Evolutionary conservation across 2,329 filamentous ascomycete species (phyloP).

Genomic region (Cylindrodendrum hubeiense): DNA sequence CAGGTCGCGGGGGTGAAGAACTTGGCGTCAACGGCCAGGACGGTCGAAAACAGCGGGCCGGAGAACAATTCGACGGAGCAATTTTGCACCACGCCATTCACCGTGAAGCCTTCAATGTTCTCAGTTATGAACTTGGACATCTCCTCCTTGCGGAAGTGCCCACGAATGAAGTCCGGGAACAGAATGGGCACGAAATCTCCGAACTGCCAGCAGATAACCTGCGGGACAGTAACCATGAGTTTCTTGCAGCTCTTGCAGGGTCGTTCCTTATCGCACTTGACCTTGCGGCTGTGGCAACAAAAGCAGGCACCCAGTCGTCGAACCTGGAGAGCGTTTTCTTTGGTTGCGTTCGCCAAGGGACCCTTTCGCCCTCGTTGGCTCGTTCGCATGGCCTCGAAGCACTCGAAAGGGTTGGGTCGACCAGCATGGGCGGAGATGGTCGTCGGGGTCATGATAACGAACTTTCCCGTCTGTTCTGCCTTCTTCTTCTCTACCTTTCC

Average conservation of each 20-base stretch:
- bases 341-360: slow-evolving; percentile 65
- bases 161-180: slow-evolving; percentile 65
- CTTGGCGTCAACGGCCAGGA: slow-evolving; percentile 61
- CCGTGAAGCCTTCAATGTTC: slow-evolving; percentile 60
- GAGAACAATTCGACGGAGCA: slow-evolving; percentile 63
- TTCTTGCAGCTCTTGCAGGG: slow-evolving; percentile 70
- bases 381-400: slow-evolving; percentile 65
- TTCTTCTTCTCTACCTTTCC: slow-evolving; percentile 62
- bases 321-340: slow-evolving; percentile 67
- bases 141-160: slow-evolving; percentile 63
- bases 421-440: slow-evolving; percentile 65
- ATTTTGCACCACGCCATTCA: slow-evolving; percentile 55
- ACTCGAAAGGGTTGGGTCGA: slow-evolving; percentile 65
- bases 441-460: slow-evolving; percentile 67
- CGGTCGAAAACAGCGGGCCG: slow-evolving; percentile 57
- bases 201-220: slow-evolving; percentile 71
- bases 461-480: slow-evolving; percentile 57
- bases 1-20: slow-evolving; percentile 64
- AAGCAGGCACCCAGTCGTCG: slow-evolving; percentile 68
- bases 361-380: slow-evolving; percentile 69
- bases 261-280: slow-evolving; percentile 67
- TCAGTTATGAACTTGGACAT: slow-evolving; percentile 62
- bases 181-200: slow-evolving; percentile 65
- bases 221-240: slow-evolving; percentile 62
- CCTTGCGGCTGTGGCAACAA: slow-evolving; percentile 70